These are phyloP conservation scores for Forsythia viridissima DNA, from an alignment of 257 asterid genomes.

Conservation along the genomic window DNA sequence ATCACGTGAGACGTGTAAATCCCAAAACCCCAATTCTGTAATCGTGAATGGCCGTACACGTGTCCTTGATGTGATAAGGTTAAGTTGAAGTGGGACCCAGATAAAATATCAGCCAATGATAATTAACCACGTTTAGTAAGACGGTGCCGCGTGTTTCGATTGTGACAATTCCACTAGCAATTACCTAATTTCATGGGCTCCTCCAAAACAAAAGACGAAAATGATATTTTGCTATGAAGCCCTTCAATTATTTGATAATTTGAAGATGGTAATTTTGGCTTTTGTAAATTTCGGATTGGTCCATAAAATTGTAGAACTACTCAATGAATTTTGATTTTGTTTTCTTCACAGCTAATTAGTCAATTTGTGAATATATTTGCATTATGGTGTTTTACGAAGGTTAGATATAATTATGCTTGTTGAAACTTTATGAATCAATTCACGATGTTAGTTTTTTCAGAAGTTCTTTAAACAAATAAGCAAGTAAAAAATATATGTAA, in stretches of 20 bases:
- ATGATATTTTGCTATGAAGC: neutral
- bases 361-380: neutral
- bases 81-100: neutral
- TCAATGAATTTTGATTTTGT: neutral
- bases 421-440: too few species aligned
- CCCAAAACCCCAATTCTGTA: neutral
- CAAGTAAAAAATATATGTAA: too few species aligned
- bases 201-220: neutral
- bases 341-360: neutral
- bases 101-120: neutral
- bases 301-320: neutral
- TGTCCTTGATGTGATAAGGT: neutral
- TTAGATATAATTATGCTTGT: too few species aligned
- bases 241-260: neutral
- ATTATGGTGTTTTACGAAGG: too few species aligned
- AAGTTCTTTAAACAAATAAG: too few species aligned
- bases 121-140: neutral
- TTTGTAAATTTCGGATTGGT: neutral
- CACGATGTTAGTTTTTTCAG: too few species aligned
- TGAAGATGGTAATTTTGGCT: neutral
- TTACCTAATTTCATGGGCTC: slow-evolving; percentile 19
- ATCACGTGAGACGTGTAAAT: neutral
- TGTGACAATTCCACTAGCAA: slow-evolving; percentile 39
- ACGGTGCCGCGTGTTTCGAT: neutral
- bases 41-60: neutral